Percentiles rank a stretch among this genome's conserved stretches.
Conservation (phyloP, 73 alveolate genomes). For the Blepharisma japonicum region DNA sequence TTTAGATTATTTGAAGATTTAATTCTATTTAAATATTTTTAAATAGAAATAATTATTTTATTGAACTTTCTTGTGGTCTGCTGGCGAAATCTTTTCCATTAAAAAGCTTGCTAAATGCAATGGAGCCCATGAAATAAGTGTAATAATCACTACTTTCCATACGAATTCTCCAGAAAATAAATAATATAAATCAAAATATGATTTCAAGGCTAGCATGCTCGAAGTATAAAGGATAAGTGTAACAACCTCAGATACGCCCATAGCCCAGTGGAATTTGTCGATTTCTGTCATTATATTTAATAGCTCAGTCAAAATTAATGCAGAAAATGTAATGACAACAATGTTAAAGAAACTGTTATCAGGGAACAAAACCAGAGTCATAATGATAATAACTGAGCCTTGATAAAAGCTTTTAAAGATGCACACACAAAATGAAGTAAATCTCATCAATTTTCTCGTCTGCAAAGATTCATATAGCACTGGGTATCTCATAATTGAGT, state of each 20-base stretch:
- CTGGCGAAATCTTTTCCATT: slow-evolving; percentile 57
- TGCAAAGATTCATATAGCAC: slow-evolving; percentile 79
- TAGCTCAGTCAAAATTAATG: slow-evolving; percentile 82
- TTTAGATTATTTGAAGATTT: too few relatives aligned
- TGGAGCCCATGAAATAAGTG: slow-evolving; percentile 77
- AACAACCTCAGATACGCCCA: slow-evolving; percentile 72
- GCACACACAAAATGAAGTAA: slow-evolving; percentile 93
- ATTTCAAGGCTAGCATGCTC: slow-evolving; percentile 53
- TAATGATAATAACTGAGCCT: slow-evolving; percentile 82
- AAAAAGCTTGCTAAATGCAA: slow-evolving; percentile 56
- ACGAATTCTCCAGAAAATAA: slow-evolving; percentile 55
- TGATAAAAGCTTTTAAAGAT: slow-evolving; percentile 82
- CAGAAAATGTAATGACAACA: slow-evolving; percentile 93
- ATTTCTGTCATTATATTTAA: slow-evolving; percentile 90
- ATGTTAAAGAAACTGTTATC: slow-evolving; percentile 82
- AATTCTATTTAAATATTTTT: too few relatives aligned
- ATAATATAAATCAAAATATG: slow-evolving; percentile 65
- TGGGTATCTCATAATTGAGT: slow-evolving; percentile 82
- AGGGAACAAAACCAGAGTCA: slow-evolving; percentile 72
- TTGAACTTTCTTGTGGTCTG: slow-evolving; percentile 66
- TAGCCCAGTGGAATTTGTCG: slow-evolving; percentile 63
- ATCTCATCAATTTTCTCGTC: slow-evolving; percentile 81
- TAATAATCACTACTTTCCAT: slow-evolving; percentile 58
- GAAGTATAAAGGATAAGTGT: slow-evolving; percentile 68
- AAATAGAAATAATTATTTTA: too few relatives aligned